Evolutionary conservation across 2,329 filamentous ascomycete genomes (phyloP).

Genomic region (Dryadomyces quercivorus): DNA sequence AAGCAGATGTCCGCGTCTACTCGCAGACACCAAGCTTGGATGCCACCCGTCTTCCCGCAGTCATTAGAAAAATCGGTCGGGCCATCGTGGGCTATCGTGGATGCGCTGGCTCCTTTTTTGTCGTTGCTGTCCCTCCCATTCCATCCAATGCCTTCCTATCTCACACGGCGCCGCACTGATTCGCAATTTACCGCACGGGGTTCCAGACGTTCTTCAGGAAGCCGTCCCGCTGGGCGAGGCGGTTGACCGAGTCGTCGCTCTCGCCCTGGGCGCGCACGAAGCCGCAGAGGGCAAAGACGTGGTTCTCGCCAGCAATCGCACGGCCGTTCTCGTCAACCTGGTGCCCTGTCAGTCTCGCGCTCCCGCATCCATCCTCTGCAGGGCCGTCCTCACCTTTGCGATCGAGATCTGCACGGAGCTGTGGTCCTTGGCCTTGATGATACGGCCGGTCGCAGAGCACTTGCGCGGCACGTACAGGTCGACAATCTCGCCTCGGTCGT

Average conservation of each 20-base stretch:
- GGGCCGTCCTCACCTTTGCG: constrained; percentile 47
- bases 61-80: background rate
- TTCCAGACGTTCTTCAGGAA: constrained; percentile 97
- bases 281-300: constrained; percentile 92
- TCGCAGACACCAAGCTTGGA: background rate
- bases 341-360: background rate
- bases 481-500: constrained; percentile 52
- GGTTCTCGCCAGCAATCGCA: constrained; percentile 86
- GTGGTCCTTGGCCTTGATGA: constrained; percentile 99
- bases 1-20: background rate
- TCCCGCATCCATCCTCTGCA: background rate
- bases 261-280: constrained; percentile 98
- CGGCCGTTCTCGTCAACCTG: constrained; percentile 92
- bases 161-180: background rate
- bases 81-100: background rate
- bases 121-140: background rate
- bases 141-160: background rate
- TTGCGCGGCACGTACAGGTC: constrained; percentile 83
- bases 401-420: constrained; percentile 94
- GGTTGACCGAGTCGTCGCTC: constrained; percentile 93
- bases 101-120: background rate
- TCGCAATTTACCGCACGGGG: constrained; percentile 45
- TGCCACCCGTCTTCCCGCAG: background rate
- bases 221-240: constrained; percentile 89
- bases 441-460: constrained; percentile 97